Evolutionary conservation across 1,284 basidiomycete species (phyloP).

Genomic region (Golubevia sp.): DNA sequence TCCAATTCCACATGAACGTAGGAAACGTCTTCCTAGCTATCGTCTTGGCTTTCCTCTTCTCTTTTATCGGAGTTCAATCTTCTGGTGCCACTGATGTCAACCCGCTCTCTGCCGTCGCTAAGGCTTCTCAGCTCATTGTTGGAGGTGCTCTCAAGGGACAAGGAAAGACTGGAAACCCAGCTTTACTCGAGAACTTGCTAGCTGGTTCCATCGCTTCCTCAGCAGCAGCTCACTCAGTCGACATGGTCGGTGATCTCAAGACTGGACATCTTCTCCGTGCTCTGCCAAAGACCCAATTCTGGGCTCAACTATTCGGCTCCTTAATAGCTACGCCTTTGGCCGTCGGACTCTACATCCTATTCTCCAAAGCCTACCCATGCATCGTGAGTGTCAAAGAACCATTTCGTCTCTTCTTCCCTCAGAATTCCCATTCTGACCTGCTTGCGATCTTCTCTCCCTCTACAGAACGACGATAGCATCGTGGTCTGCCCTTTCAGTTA

Average conservation of each 20-base stretch:
- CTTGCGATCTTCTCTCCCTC: too few relatives aligned
- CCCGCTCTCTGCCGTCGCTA: slow-evolving; percentile 39
- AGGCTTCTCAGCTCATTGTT: slow-evolving; percentile 47
- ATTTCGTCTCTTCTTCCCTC: too few relatives aligned
- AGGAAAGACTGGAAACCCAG: slow-evolving; percentile 65
- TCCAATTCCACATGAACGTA: slow-evolving; percentile 52
- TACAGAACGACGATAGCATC: slow-evolving; percentile 49
- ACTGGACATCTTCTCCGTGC: slow-evolving; percentile 73
- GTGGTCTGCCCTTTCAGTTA: slow-evolving; percentile 68
- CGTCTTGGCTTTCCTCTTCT: slow-evolving; percentile 69
- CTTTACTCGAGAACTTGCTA: slow-evolving; percentile 68
- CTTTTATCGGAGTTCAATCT: slow-evolving; percentile 71
- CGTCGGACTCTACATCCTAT: slow-evolving; percentile 40
- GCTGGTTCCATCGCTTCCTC: slow-evolving; percentile 70
- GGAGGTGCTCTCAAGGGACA: slow-evolving; percentile 43
- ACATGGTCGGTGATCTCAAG: slow-evolving; percentile 77
- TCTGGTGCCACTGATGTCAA: slow-evolving; percentile 52
- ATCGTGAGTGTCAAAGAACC: slow-evolving; percentile 59
- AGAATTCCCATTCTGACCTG: too few relatives aligned
- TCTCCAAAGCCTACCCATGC: slow-evolving; percentile 69
- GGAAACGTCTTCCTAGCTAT: slow-evolving; percentile 64
- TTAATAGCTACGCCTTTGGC: slow-evolving; percentile 34
- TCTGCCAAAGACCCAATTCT: slow-evolving; percentile 72
- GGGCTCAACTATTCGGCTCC: slow-evolving; percentile 64
- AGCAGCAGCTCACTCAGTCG: slow-evolving; percentile 69